Base-by-base conservation (phyloP, 2,329 filamentous ascomycete genomes). In the Fusarium poae region DNA sequence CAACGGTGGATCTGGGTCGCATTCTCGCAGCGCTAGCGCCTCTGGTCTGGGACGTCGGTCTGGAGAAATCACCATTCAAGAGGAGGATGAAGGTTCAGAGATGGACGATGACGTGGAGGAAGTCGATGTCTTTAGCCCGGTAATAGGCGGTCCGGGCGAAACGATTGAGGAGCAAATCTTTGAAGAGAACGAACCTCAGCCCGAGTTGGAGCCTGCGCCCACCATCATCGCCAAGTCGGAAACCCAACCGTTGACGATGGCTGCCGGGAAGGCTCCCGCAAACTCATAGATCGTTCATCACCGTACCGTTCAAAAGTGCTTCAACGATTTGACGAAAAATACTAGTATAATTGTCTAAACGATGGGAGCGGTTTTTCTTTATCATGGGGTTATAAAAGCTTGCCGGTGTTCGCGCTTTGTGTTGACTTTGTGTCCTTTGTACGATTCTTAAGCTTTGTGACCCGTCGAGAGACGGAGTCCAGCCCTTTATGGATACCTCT, bases 51-150 rank as follows among this genome's bases (percentile, higher is more conserved):
- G 91, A 0, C 83, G 92, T 29, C 82, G 89, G 25, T 94, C 91
- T 56, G 90, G 89, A 11, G 92, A 94, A 79, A 89, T 92, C 54
- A 89, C 89, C n/a, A 91, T 91, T 34, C 85, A 89, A 66, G 89
- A 91, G 68, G 88, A 88, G 68, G 88, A 89, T 34, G 88, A 90
- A 66, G 85, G 86, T 16, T 78, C 80, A 10, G 80, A 78, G 25
- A 76, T 78, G 21, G 77, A 80, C 27, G 80, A 85, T 30, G 84
- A 86, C 4, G 70, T 86, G 18, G 87, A 89, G 63, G 87, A 88
- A 72, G 86, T 88, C 9, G 88, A 90, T 10, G 80, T 81, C 4
- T 90, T 90, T 68, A 83, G 80, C 27, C 86, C 87, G 0, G 80
- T 88, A 20, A 74, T 82, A 43, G 76, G 77, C 4, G 75, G 80